These are phyloP conservation scores for Fusarium sp. DNA, from an alignment of 2,329 filamentous ascomycete species.

Conservation along the genomic window DNA sequence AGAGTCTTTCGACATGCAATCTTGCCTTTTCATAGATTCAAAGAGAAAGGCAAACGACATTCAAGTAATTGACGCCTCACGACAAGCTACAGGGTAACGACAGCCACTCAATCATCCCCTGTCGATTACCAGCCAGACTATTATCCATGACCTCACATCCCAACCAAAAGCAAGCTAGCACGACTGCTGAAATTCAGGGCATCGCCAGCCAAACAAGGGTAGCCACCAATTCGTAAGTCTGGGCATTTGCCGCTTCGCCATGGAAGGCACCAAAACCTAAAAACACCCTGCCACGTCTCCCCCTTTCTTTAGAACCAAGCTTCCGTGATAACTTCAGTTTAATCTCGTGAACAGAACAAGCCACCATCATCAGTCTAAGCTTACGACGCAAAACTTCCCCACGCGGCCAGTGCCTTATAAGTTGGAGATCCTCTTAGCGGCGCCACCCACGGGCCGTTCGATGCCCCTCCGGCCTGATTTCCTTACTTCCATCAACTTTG, in stretches of 20 bases:
- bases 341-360: conserved; percentile 24
- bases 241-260: conserved; percentile 10
- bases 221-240: conserved; percentile 24
- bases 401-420: conserved; percentile 38
- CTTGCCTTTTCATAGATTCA: not conserved
- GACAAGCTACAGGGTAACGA: conserved; percentile 27
- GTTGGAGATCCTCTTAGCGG: conserved; percentile 42
- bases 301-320: conserved; percentile 1
- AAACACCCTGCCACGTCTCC: conserved; percentile 25
- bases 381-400: conserved; percentile 35
- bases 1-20: not conserved
- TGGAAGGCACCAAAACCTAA: conserved; percentile 7
- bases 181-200: conserved; percentile 36
- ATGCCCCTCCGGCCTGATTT: conserved; percentile 28
- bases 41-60: not conserved
- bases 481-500: conserved; percentile 10
- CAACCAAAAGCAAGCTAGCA: conserved; percentile 37
- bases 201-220: conserved; percentile 32
- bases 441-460: conserved; percentile 38
- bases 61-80: not conserved
- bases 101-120: conserved; percentile 8
- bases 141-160: conserved; percentile 41
- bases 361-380: conserved; percentile 29
- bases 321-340: conserved; percentile 35
- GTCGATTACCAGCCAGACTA: conserved; percentile 6